These are phyloP conservation scores for Dendrocalamus latiflorus DNA, from an alignment of 202 grass and related monocot species.

Conservation along the genomic window DNA sequence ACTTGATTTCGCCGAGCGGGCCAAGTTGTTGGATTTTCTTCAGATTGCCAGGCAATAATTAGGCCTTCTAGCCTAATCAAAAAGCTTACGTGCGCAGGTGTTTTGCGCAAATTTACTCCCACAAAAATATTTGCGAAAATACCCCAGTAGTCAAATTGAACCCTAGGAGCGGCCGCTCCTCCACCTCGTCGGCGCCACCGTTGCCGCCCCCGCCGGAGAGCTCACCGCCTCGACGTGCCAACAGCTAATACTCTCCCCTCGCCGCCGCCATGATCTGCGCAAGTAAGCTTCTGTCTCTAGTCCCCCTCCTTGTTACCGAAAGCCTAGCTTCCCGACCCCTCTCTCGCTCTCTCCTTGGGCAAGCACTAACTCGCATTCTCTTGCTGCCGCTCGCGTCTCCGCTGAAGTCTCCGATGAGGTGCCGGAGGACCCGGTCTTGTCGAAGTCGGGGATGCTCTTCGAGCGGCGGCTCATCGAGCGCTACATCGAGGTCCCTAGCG, in stretches of 20 bases:
- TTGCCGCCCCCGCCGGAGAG: neutral
- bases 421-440: slow-evolving; percentile 82
- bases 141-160: too few species aligned
- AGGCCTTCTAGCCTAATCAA: neutral
- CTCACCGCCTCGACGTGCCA: neutral
- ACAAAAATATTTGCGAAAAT: neutral
- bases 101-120: neutral
- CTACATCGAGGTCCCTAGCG: slow-evolving; percentile 53
- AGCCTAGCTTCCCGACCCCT: slow-evolving; percentile 29
- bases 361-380: slow-evolving; percentile 17
- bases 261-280: slow-evolving; percentile 67
- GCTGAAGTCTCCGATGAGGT: slow-evolving; percentile 81
- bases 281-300: slow-evolving; percentile 41
- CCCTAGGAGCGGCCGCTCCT: too few species aligned
- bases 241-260: neutral
- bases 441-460: slow-evolving; percentile 80
- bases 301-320: neutral
- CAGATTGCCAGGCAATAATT: neutral
- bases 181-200: slow-evolving; percentile 9
- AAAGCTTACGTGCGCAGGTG: neutral
- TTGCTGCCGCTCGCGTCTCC: neutral
- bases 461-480: slow-evolving; percentile 87
- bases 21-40: neutral
- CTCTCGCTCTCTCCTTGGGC: neutral
- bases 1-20: neutral